Evolutionary conservation across 345 rosid genomes (phyloP), one percentile per base, ranked within the genome.

Genomic region (Moringa oleifera): DNA sequence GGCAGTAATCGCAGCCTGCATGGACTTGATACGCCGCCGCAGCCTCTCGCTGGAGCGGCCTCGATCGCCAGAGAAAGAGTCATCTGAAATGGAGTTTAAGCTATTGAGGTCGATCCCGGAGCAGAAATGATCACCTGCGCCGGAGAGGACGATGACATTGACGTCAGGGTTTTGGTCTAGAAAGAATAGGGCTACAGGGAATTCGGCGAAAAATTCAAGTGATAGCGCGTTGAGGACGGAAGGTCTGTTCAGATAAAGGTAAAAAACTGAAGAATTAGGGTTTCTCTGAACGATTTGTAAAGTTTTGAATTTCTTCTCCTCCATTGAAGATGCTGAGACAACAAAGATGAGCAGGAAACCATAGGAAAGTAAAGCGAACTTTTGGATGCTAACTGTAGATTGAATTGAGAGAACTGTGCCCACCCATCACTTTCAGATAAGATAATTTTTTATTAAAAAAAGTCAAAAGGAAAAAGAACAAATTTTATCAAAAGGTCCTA

Each of bases 1-100:
- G 0, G 98, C 90, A 0, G 94, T 81, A 49, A 83, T 68, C 10
- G 97, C 88, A 8, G 75, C 86, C 69, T 90, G 98, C 78, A 86
- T 18, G 75, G 60, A 61, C 65, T 76, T 81, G 70, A 90, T 78
- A 2, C 69, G 69, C 2, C 95, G 83, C 15, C 94, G 83, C 12
- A 90, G 61, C 0, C 13, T 51, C 75, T 89, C 90, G 7, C 73
- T 68, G 15, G 65, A 58, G 28, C 88, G 91, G 59, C 79, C 94
- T 5, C 78, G 72, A 33, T 82, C 91, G n/a, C 53, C 65, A 1
- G 85, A 64, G 0, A 18, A 11, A 8, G 84, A 24, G 9, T 49
- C 19, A 5, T 57, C 31, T 0, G 73, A 2, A 59, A 60, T 10
- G 20, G 75, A 55, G 23, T 63, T 37, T 15, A 90, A 77, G 33